phyloP scores from a whole-genome alignment of 371 early-diverging fungal species.

The Apophysomyces ossiformis region DNA sequence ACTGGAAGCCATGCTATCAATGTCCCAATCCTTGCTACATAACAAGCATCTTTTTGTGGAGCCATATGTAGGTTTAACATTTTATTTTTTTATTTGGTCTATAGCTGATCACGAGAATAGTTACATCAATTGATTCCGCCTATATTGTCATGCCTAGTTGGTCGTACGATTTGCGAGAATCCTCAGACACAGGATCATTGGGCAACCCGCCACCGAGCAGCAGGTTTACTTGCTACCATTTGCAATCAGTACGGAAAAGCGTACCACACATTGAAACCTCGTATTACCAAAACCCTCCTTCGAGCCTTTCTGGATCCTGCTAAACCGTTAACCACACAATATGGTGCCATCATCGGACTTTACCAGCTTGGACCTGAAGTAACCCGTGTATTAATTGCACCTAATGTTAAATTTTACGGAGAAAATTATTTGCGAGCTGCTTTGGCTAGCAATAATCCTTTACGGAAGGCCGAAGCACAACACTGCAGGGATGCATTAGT shows the following conservation, averaged over 20 bases:
- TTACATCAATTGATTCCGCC: conserved; percentile 98
- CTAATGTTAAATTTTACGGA: conserved; percentile 74
- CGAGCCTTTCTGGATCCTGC: conserved; percentile 87
- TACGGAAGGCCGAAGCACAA: conserved; percentile 36
- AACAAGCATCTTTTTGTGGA: conserved; percentile 96
- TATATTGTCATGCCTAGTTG: conserved; percentile 94
- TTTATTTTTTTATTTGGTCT: neutral
- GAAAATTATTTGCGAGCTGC: conserved; percentile 38
- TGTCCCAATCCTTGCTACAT: conserved; percentile 83
- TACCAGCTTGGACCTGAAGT: conserved; percentile 81
- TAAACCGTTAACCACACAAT: conserved; percentile 82
- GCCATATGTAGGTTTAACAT: conserved; percentile 82
- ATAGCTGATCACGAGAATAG: conserved; percentile 38
- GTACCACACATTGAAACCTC: conserved; percentile 88
- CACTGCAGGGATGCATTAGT: conserved; percentile 48
- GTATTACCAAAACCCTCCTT: conserved; percentile 87
- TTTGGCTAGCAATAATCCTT: conserved; percentile 26
- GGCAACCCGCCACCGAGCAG: conserved; percentile 81
- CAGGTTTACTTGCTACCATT: conserved; percentile 73
- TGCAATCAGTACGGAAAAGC: conserved; percentile 73
- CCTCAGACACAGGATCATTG: conserved; percentile 77
- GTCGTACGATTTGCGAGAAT: conserved; percentile 78
- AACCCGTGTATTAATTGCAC: conserved; percentile 73
- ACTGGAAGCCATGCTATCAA: conserved; percentile 78
- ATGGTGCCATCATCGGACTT: conserved; percentile 89